Base-by-base conservation (phyloP, 352 stramenopile genomes). In the Phytopythium aichiense region DNA sequence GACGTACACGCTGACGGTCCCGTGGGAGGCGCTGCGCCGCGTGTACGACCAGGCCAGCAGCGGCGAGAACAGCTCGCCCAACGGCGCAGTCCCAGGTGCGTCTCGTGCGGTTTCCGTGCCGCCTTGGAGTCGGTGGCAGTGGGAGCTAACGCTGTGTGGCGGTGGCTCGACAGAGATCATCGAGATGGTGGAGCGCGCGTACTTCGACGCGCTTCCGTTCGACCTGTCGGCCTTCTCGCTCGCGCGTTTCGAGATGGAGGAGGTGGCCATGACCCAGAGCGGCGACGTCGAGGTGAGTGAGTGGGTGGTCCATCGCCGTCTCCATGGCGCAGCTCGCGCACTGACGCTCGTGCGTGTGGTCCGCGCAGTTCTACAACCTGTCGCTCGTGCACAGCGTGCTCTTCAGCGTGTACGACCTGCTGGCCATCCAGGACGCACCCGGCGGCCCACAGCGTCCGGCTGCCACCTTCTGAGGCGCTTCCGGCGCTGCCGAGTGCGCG, bases 1-100 rank as follows among this genome's bases (percentile, higher is more conserved):
- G 25, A 72, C 69, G 12, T 89, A 89, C 62, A 87, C 79, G 38
- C 67, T 89, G 56, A 89, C 78, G 4, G 68, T 89, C 40, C 79
- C 79, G 1, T 88, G 77, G 77, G 62, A 54, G 18, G 79, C 74
- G 28, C 58, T 87, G 45, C 61, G 65, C 53, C 72, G 77, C 38
- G 57, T 87, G n/a, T 73, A 73, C 58, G 62, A 77, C 25, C 61
- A 86, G 52, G 67, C 60, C 4, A 67, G 73, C 37, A 48, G 63
- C 37, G 58, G 49, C 42, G 53, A 58, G 54, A 54, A 57, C 28
- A 72, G 51, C 28, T 55, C 55, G 6, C 31, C 56, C 5, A 58
- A 54, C 7, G 57, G 52, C 23, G 64, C 65, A 50, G 51, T 77
- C 23, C 72, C 71, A 76, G 69, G 71, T 79, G 69, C 20, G 56